Percentiles rank a stretch among this genome's conserved stretches.
These are phyloP conservation scores for Ministeria vibrans DNA, from an alignment of 78 protist genomes.

Conservation along the genomic window DNA sequence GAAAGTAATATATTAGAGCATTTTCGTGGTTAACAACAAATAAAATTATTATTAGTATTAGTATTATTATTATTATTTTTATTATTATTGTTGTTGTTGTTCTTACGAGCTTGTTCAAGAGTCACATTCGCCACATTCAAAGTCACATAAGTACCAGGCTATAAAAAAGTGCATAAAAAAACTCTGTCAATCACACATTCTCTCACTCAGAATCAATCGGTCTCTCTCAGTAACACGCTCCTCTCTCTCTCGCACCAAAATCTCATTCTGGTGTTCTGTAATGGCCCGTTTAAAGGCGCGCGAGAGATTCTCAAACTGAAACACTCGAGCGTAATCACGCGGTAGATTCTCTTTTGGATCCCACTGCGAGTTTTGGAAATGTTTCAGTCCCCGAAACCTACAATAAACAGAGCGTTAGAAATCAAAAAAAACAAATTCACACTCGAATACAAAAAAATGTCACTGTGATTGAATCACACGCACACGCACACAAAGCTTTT, in stretches of 20 bases:
- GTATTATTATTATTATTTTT: too few relatives aligned
- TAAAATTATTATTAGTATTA: too few relatives aligned
- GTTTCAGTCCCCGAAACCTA: constrained; percentile 72
- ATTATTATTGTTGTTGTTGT: too few relatives aligned
- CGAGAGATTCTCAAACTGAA: constrained; percentile 70
- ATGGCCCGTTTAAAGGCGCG: constrained; percentile 36
- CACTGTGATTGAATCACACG: too few relatives aligned
- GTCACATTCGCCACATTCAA: not conserved
- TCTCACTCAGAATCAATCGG: not conserved
- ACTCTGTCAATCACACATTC: not conserved
- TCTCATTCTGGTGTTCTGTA: not conserved
- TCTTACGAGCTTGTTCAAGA: too few relatives aligned
- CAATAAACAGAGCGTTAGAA: too few relatives aligned
- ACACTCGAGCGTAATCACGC: constrained; percentile 83
- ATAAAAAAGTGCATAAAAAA: not conserved
- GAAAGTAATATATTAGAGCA: too few relatives aligned
- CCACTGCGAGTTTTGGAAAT: constrained; percentile 84
- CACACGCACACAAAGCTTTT: too few relatives aligned
- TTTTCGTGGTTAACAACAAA: too few relatives aligned
- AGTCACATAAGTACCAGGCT: not conserved
- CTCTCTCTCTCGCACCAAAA: not conserved
- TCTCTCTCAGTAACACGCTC: not conserved
- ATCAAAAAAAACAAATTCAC: too few relatives aligned
- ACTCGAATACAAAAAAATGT: too few relatives aligned
- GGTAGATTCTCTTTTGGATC: constrained; percentile 93